phyloP scores from a whole-genome alignment of 2,329 filamentous ascomycete genomes.

The Aspergillus thermomutatus region DNA sequence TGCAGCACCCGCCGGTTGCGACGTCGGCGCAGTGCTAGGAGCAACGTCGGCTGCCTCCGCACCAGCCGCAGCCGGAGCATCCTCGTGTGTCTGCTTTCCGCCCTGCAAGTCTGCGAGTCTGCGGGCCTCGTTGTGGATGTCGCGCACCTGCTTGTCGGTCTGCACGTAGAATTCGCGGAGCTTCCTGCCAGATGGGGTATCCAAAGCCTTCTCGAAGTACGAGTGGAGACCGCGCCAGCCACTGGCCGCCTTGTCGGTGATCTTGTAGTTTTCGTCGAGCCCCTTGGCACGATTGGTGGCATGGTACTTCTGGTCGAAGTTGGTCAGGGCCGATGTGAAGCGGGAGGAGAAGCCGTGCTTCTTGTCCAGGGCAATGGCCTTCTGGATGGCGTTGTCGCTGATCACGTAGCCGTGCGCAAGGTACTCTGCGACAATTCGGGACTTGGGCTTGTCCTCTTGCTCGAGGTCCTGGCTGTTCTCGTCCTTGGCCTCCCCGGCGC shows the following conservation, averaged over 20 bases:
- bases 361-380: constrained; percentile 81
- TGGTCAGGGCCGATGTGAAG: constrained; percentile 72
- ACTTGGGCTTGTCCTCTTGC: constrained; percentile 95
- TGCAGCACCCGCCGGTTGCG: constrained; percentile 22
- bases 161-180: constrained; percentile 84
- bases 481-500: constrained; percentile 50
- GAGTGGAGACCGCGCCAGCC: constrained; percentile 68
- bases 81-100: constrained; percentile 35
- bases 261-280: constrained; percentile 79
- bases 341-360: constrained; percentile 80
- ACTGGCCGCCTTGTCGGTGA: constrained; percentile 68
- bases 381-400: constrained; percentile 72
- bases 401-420: constrained; percentile 91
- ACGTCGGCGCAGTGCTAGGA: constrained; percentile 18
- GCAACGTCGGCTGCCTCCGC: constrained; percentile 15
- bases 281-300: constrained; percentile 82
- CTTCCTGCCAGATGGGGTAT: constrained; percentile 83
- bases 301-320: constrained; percentile 81
- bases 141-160: constrained; percentile 82
- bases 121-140: constrained; percentile 88
- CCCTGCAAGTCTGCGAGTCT: constrained; percentile 85
- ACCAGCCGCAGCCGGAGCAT: constrained; percentile 9
- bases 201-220: constrained; percentile 92
- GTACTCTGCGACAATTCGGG: constrained; percentile 92
- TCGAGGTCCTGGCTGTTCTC: constrained; percentile 67